A percentile compares a stretch with the other conserved stretches of the same genome.
Evolutionary conservation across 371 early-diverging fungal species (phyloP).

Genomic region (Mortierella sp.): DNA sequence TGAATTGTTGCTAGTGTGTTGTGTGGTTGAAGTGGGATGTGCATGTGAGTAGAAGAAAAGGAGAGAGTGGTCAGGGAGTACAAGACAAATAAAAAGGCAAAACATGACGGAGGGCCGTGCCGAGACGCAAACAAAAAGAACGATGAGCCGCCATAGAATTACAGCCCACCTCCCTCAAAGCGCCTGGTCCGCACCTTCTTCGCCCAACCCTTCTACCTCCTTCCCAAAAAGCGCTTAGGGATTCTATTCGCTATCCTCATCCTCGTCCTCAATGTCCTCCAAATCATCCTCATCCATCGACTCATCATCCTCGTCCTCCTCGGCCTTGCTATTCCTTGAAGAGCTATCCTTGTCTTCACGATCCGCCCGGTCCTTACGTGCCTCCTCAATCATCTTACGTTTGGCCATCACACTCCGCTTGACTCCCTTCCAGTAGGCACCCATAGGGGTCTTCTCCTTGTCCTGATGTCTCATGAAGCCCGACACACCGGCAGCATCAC

Average conservation of each 20-base stretch:
- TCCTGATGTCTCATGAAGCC: constrained; percentile 47
- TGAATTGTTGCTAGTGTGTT: no score
- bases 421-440: constrained; percentile 54
- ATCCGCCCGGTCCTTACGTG: constrained; percentile 48
- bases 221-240: neutral
- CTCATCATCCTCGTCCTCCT: constrained; percentile 31
- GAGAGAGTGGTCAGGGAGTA: no score
- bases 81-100: no score
- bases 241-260: constrained; percentile 46
- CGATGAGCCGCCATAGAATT: neutral
- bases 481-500: constrained; percentile 73
- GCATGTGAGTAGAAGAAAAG: no score
- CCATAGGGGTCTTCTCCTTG: constrained; percentile 55
- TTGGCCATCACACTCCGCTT: constrained; percentile 49
- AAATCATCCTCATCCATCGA: constrained; percentile 57
- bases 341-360: constrained; percentile 23
- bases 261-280: constrained; percentile 48
- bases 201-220: neutral
- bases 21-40: no score
- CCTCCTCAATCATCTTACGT: constrained; percentile 56
- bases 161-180: neutral
- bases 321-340: constrained; percentile 27
- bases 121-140: neutral
- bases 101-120: no score
- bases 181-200: neutral